Evolutionary conservation across 345 rosid genomes (phyloP).

Genomic region (Citrus unshiu): DNA sequence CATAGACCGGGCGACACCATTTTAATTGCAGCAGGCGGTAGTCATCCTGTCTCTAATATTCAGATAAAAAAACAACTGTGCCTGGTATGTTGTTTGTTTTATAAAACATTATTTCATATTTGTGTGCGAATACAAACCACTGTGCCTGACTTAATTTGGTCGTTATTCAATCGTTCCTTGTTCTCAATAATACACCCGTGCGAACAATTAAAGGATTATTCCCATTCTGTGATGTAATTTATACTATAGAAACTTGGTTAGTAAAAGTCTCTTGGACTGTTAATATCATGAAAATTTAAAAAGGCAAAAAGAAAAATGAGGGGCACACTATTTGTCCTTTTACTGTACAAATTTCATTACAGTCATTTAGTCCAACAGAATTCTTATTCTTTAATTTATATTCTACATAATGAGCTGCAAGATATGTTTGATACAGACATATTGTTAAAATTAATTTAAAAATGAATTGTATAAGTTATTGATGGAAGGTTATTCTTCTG

Average conservation of each 20-base stretch:
- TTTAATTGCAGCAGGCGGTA: slow-evolving; percentile 82
- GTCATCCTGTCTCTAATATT: slow-evolving; percentile 71
- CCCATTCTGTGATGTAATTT: not conserved
- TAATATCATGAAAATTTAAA: not conserved
- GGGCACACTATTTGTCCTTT: no score
- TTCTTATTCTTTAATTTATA: no score
- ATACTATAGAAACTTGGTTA: not conserved
- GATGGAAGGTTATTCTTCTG: no score
- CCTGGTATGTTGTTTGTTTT: slow-evolving; percentile 62
- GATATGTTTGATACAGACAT: no score
- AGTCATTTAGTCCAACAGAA: no score
- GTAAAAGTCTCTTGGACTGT: not conserved
- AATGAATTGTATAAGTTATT: no score
- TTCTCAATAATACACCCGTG: not conserved
- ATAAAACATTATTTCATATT: not conserved
- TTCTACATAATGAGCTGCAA: no score
- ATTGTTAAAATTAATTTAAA: no score
- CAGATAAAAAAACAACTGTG: slow-evolving; percentile 86
- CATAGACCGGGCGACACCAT: slow-evolving; percentile 92
- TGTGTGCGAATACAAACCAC: not conserved
- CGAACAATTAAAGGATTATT: not conserved
- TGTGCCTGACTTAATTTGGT: not conserved
- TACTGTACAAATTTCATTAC: no score
- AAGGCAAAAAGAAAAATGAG: no score
- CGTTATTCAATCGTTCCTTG: not conserved